Conservation (phyloP, 2,329 filamentous ascomycete genomes). For the Exophiala xenobiotica region DNA sequence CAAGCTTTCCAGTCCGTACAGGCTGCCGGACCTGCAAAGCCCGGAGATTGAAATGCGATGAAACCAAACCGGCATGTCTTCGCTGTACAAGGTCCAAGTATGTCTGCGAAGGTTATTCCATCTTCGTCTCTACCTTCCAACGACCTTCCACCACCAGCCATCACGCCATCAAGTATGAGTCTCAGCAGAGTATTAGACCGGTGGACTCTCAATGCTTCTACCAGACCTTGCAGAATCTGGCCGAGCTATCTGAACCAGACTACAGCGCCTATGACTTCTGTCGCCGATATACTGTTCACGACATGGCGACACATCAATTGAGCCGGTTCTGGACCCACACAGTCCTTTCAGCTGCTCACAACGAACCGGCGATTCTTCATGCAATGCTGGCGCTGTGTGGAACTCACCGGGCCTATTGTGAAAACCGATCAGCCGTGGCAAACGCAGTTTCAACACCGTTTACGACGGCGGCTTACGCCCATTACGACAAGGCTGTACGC, state of each 20-base stretch:
- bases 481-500: slow-evolving; percentile 6
- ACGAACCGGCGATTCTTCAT: slow-evolving; percentile 8
- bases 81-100: slow-evolving; percentile 33
- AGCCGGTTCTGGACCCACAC: slow-evolving; percentile 12
- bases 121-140: not conserved
- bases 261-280: slow-evolving; percentile 11
- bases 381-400: slow-evolving; percentile 11
- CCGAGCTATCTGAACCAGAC: slow-evolving; percentile 4
- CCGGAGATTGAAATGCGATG: slow-evolving; percentile 41
- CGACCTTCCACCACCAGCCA: not conserved
- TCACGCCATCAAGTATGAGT: not conserved
- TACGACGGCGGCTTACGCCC: not conserved
- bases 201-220: slow-evolving; percentile 5
- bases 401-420: slow-evolving; percentile 7
- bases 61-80: slow-evolving; percentile 40
- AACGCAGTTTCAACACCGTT: not conserved
- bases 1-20: slow-evolving; percentile 6
- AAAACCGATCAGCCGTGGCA: not conserved
- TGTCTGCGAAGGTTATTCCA: slow-evolving; percentile 9
- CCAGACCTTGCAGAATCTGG: slow-evolving; percentile 7
- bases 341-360: slow-evolving; percentile 7
- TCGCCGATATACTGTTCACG: slow-evolving; percentile 9
- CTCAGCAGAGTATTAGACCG: slow-evolving; percentile 1
- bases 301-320: slow-evolving; percentile 9
- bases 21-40: slow-evolving; percentile 29